Percentiles rank a stretch among this genome's conserved stretches.
Conservation (phyloP, 139 green algal species). For the Nannochloris sp. region DNA sequence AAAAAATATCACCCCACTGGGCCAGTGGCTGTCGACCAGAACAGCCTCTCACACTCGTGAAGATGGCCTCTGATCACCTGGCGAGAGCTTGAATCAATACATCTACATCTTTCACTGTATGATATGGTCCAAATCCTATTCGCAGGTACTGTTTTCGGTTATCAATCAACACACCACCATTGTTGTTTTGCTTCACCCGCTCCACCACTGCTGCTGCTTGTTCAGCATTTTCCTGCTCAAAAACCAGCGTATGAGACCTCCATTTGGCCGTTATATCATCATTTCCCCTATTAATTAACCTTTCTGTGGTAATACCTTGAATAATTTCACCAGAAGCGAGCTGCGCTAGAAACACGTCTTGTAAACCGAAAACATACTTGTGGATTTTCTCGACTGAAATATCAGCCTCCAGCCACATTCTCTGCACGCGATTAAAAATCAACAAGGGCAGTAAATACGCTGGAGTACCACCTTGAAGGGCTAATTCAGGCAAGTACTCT, state of each 20-base stretch:
- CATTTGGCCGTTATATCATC: background rate
- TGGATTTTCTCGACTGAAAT: slow-evolving; percentile 3
- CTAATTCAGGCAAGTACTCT: slow-evolving; percentile 2
- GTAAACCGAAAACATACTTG: slow-evolving; percentile 11
- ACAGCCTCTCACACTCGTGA: too few species aligned
- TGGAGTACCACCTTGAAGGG: slow-evolving; percentile 24
- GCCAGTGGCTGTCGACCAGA: too few species aligned
- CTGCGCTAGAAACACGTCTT: background rate
- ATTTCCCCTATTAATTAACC: slow-evolving; percentile 4
- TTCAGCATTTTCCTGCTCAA: background rate
- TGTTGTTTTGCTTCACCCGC: background rate
- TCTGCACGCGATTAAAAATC: slow-evolving; percentile 17
- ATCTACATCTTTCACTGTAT: slow-evolving; percentile 14
- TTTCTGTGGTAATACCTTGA: background rate
- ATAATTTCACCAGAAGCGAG: background rate
- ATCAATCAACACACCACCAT: slow-evolving; percentile 6
- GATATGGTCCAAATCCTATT: slow-evolving; percentile 22
- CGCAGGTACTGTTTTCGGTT: background rate
- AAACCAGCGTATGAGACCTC: slow-evolving; percentile 8
- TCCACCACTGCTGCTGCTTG: background rate
- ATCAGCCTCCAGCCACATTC: background rate
- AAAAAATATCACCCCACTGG: too few species aligned
- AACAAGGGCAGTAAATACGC: slow-evolving; percentile 22
- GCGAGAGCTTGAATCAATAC: slow-evolving; percentile 10
- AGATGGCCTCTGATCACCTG: too few species aligned